phyloP scores from a whole-genome alignment of 2,329 filamentous ascomycete species.

The Aspergillus fumigatiaffinis region DNA sequence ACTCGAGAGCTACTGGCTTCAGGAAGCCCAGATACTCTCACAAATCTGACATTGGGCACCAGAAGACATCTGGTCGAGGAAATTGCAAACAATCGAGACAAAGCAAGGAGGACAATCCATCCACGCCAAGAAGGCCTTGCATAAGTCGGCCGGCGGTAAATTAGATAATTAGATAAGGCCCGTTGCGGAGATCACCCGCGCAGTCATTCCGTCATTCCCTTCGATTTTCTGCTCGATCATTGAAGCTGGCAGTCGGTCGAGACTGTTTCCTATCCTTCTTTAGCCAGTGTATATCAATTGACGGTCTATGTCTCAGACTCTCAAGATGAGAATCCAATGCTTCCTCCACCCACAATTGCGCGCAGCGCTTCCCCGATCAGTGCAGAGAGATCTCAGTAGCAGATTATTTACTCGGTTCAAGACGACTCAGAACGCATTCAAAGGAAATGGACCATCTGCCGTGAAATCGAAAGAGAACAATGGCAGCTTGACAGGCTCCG shows the following conservation, averaged over 20 bases:
- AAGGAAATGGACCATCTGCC: slow-evolving; percentile 17
- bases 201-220: not conserved
- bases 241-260: not conserved
- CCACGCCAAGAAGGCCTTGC: not conserved
- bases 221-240: not conserved
- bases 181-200: not conserved
- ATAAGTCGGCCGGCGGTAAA: not conserved
- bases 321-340: slow-evolving; percentile 23
- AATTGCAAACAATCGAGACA: not conserved
- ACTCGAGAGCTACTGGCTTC: not conserved
- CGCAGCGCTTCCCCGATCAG: slow-evolving; percentile 19
- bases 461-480: slow-evolving; percentile 19
- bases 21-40: not conserved
- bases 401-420: slow-evolving; percentile 26
- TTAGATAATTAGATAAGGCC: not conserved
- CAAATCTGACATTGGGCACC: not conserved
- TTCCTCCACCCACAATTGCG: slow-evolving; percentile 30
- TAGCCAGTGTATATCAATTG: not conserved
- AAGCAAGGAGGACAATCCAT: not conserved
- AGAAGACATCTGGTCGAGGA: not conserved
- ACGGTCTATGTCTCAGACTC: no score
- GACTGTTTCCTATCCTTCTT: not conserved
- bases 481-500: slow-evolving; percentile 4
- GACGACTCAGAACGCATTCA: slow-evolving; percentile 23
- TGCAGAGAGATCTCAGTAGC: slow-evolving; percentile 24